These are phyloP conservation scores for Tympanopsis confertula DNA, from an alignment of 2,329 filamentous ascomycete genomes.

Conservation along the genomic window DNA sequence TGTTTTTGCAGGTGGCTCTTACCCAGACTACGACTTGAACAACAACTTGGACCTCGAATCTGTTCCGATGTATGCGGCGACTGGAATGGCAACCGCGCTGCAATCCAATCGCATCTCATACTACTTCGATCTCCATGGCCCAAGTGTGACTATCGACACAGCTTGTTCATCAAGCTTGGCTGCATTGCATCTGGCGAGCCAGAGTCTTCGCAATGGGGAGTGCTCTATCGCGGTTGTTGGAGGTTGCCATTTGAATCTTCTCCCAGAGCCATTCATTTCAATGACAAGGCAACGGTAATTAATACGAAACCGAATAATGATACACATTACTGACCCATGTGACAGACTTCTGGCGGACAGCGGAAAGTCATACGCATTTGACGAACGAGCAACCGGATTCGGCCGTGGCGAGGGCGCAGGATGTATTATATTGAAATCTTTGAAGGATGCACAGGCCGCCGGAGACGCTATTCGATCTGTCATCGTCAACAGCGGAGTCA, in stretches of 20 bases:
- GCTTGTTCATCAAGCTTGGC: slow-evolving; percentile 7
- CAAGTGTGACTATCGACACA: slow-evolving; percentile 7
- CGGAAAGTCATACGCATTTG: slow-evolving; percentile 4
- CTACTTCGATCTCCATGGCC: slow-evolving; percentile 9
- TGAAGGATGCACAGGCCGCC: background rate
- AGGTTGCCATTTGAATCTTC: slow-evolving; percentile 4
- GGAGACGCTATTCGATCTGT: background rate
- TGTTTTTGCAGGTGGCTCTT: slow-evolving; percentile 2
- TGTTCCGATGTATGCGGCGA: slow-evolving; percentile 10
- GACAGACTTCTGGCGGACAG: slow-evolving; percentile 6
- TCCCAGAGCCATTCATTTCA: slow-evolving; percentile 6
- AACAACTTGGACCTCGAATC: slow-evolving; percentile 9
- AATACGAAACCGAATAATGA: too few relatives aligned
- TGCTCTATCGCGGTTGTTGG: slow-evolving; percentile 8
- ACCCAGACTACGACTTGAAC: slow-evolving; percentile 7
- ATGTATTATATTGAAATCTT: background rate
- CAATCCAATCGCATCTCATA: slow-evolving; percentile 10
- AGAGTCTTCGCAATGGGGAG: slow-evolving; percentile 8
- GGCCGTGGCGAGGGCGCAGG: slow-evolving; percentile 1
- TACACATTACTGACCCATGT: too few relatives aligned
- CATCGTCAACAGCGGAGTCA: background rate
- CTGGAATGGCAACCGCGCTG: slow-evolving; percentile 8
- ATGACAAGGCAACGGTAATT: too few relatives aligned
- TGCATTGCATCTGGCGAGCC: slow-evolving; percentile 6
- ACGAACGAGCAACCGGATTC: background rate